Evolutionary conservation across 2,329 filamentous ascomycete genomes (phyloP).

Genomic region (Diaporthe sp.): DNA sequence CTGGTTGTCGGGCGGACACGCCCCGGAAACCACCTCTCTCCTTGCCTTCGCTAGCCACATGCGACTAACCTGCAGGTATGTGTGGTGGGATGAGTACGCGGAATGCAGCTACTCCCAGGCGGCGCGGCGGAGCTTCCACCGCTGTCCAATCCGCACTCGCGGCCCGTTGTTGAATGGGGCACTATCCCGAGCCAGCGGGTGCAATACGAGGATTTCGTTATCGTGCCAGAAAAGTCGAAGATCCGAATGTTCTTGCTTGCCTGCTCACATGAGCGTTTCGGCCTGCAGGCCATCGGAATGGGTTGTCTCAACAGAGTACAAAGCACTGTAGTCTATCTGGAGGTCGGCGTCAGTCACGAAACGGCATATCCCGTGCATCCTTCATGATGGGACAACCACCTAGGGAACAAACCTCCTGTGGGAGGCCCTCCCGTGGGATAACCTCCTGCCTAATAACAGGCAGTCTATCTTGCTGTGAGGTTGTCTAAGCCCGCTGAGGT

Average conservation of each 20-base stretch:
- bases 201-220: constrained; percentile 30
- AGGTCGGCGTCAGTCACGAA: background rate
- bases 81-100: constrained; percentile 15
- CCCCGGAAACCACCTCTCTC: background rate
- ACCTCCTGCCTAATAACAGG: background rate
- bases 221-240: constrained; percentile 4
- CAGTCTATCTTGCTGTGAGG: background rate
- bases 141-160: constrained; percentile 4
- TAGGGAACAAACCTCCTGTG: background rate
- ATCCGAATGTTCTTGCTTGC: background rate
- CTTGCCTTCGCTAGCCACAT: background rate
- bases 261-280: constrained; percentile 16
- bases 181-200: constrained; percentile 12
- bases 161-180: constrained; percentile 13
- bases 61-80: constrained; percentile 11
- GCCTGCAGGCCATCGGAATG: constrained; percentile 16
- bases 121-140: constrained; percentile 12
- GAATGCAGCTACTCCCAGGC: constrained; percentile 14
- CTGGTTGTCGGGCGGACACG: background rate
- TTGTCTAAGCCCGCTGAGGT: background rate
- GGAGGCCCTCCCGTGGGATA: background rate
- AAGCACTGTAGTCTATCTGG: background rate
- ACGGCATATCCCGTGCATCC: background rate
- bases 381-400: background rate
- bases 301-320: background rate